Evolutionary conservation across 139 green algal species (phyloP).

Genomic region (Chlamydomonas sphaeroides): DNA sequence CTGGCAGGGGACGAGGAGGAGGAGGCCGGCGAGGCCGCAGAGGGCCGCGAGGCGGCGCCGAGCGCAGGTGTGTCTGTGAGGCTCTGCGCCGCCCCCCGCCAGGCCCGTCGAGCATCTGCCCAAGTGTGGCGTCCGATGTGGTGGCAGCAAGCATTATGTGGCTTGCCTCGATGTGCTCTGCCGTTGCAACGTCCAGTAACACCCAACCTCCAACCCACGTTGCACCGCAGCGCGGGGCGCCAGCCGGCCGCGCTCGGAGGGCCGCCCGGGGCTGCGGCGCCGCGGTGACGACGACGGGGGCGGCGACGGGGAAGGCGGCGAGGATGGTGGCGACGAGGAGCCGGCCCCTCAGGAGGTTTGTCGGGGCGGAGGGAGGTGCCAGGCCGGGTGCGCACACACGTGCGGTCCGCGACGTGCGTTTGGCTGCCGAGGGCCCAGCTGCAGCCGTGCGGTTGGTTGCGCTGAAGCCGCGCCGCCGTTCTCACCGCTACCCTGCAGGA

Average conservation of each 20-base stretch:
- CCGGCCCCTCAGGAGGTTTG: too few relatives aligned
- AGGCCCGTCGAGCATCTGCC: too few relatives aligned
- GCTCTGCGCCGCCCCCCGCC: neutral
- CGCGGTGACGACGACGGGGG: neutral
- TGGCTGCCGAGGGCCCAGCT: too few relatives aligned
- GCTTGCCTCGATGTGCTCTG: neutral
- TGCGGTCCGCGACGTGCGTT: neutral
- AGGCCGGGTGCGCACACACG: neutral
- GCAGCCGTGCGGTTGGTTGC: neutral
- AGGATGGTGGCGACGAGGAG: neutral
- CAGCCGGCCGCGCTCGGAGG: neutral
- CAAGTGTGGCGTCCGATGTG: neutral
- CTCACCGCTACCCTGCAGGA: neutral
- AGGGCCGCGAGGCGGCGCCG: neutral
- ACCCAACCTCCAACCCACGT: neutral
- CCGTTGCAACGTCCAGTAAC: neutral
- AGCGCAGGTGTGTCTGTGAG: neutral
- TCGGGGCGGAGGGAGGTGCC: neutral
- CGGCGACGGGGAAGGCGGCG: neutral
- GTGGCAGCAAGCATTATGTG: neutral
- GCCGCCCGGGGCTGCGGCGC: constrained; percentile 23
- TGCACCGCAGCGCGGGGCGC: neutral
- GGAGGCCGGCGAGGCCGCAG: neutral
- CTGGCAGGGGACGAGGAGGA: neutral
- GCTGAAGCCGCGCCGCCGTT: neutral